Percentiles rank a stretch among this genome's conserved stretches.
Conservation (phyloP, 495 filamentous ascomycete genomes). For the Aspergillus nanangensis region DNA sequence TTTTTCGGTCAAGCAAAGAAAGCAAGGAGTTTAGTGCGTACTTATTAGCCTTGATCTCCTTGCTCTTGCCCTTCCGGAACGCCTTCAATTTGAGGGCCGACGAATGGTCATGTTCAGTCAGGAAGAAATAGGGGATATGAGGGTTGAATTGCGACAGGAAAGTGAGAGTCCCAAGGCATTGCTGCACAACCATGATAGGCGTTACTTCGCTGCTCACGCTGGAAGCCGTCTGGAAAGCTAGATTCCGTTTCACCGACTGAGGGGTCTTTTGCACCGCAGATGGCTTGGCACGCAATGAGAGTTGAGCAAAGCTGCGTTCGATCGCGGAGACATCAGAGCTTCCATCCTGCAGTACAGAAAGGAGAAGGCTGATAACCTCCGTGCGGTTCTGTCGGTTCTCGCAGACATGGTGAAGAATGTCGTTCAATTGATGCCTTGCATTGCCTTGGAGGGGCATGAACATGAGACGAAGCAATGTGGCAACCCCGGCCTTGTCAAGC, state of each 20-base stretch:
- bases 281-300: constrained; percentile 87
- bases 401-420: constrained; percentile 82
- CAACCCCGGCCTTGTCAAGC: constrained; percentile 92
- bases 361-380: constrained; percentile 88
- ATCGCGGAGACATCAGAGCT: constrained; percentile 89
- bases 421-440: constrained; percentile 72
- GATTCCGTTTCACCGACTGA: constrained; percentile 65
- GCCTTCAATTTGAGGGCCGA: constrained; percentile 68
- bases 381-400: constrained; percentile 91
- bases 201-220: constrained; percentile 71
- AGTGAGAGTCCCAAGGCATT: constrained; percentile 79
- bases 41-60: constrained; percentile 74
- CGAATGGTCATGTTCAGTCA: constrained; percentile 85
- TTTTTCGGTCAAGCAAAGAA: constrained; percentile 77
- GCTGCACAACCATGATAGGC: constrained; percentile 90
- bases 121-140: constrained; percentile 86
- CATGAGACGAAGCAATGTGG: constrained; percentile 91
- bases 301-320: constrained; percentile 88
- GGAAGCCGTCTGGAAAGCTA: constrained; percentile 51
- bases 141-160: constrained; percentile 77
- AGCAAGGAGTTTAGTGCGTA: constrained; percentile 90
- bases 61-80: constrained; percentile 82
- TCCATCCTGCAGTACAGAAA: constrained; percentile 95
- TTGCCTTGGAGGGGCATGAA: constrained; percentile 88
- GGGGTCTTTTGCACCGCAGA: constrained; percentile 73